phyloP scores from a whole-genome alignment of 306 rosid genomes.

The Lathyrus tuberosus region DNA sequence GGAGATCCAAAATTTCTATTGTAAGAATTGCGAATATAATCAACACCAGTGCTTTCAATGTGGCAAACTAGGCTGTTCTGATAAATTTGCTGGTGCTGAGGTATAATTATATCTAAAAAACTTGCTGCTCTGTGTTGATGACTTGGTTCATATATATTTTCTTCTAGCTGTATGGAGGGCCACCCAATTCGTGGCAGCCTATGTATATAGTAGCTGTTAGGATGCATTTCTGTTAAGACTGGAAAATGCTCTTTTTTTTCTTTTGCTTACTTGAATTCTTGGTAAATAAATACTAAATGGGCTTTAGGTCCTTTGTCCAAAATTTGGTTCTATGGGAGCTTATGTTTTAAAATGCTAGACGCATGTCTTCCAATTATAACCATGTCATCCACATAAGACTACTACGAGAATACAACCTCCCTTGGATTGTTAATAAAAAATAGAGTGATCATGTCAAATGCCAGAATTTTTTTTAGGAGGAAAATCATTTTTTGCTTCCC shows the following conservation, averaged over 20 bases:
- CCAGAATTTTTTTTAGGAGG: slow-evolving; percentile 7
- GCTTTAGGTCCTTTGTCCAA: no score
- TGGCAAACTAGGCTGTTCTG: slow-evolving; percentile 81
- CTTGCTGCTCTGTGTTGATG: slow-evolving; percentile 26
- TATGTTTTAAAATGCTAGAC: not conserved
- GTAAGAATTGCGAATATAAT: slow-evolving; percentile 73
- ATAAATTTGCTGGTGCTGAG: slow-evolving; percentile 74
- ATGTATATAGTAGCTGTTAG: not conserved
- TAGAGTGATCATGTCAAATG: not conserved
- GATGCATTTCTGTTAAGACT: not conserved
- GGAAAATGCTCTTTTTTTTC: not conserved
- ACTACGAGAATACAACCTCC: not conserved
- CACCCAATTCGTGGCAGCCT: not conserved
- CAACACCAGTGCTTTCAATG: slow-evolving; percentile 92
- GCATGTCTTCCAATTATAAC: not conserved
- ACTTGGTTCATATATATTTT: slow-evolving; percentile 15
- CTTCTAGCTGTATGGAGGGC: slow-evolving; percentile 8
- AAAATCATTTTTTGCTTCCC: not conserved
- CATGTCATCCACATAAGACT: not conserved
- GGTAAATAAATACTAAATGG: not conserved
- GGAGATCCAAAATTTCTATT: slow-evolving; percentile 68
- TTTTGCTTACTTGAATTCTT: not conserved
- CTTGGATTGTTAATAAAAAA: not conserved
- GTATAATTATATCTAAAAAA: slow-evolving; percentile 48
- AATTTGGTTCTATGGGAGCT: no score